Evolutionary conservation across 225 moss, liverwort and hornwort species (phyloP).

Genomic region (Anthoceros angustus): DNA sequence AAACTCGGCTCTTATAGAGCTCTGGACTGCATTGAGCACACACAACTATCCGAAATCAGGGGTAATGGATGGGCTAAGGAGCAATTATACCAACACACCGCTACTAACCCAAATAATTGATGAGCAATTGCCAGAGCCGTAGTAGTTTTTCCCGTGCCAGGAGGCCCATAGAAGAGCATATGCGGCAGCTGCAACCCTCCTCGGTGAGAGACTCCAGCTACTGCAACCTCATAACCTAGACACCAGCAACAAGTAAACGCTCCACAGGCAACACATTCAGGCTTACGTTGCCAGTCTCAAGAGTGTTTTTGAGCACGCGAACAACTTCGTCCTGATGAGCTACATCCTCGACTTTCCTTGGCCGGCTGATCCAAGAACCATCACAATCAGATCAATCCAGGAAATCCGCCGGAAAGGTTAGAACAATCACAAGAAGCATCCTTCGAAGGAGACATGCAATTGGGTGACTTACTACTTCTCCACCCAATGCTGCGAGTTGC

Average conservation of each 20-base stretch:
- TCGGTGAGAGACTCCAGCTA: slow-evolving; percentile 6
- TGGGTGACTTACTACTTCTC: slow-evolving; percentile 60
- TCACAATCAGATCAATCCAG: too few species aligned
- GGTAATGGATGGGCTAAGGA: background rate
- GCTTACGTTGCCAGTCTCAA: slow-evolving; percentile 83
- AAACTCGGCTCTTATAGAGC: slow-evolving; percentile 75
- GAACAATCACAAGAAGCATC: background rate
- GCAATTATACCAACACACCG: too few species aligned
- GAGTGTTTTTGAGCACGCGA: slow-evolving; percentile 65
- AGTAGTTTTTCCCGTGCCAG: slow-evolving; percentile 93
- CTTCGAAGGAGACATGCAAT: background rate
- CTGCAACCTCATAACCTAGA: background rate
- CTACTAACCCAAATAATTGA: slow-evolving; percentile 64
- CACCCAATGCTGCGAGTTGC: slow-evolving; percentile 87
- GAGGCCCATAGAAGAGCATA: slow-evolving; percentile 81
- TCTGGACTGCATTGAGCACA: slow-evolving; percentile 35
- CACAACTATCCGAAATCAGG: background rate
- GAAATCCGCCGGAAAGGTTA: background rate
- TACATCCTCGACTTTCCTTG: slow-evolving; percentile 75
- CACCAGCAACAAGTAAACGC: background rate
- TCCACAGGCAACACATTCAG: background rate
- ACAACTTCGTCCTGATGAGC: slow-evolving; percentile 96
- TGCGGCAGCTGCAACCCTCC: slow-evolving; percentile 55
- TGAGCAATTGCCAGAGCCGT: slow-evolving; percentile 90
- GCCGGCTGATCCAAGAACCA: slow-evolving; percentile 30